A percentile compares a stretch with the other conserved stretches of the same genome.
These are phyloP conservation scores for Ophiorrhiza pumila DNA, from an alignment of 257 asterid species.

Conservation along the genomic window DNA sequence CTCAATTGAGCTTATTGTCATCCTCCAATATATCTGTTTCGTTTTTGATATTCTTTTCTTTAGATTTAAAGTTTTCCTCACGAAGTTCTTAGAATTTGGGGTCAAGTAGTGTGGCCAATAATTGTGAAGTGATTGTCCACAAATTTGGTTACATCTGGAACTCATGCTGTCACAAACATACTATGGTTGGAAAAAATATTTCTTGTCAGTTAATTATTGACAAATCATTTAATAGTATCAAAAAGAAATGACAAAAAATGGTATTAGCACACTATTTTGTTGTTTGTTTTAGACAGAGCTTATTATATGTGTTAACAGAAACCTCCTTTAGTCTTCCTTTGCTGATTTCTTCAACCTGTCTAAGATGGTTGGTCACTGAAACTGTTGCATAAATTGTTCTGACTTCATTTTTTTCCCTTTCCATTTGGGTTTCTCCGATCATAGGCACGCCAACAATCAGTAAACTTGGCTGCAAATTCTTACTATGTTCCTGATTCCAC, in stretches of 20 bases:
- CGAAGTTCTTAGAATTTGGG: not conserved
- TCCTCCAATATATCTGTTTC: not conserved
- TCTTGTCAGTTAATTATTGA: too few relatives aligned
- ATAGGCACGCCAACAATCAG: conserved; percentile 48
- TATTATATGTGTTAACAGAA: not conserved
- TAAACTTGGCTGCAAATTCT: conserved; percentile 53
- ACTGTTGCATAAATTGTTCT: not conserved
- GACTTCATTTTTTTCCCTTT: conserved; percentile 4
- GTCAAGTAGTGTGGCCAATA: not conserved
- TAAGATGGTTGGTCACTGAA: not conserved
- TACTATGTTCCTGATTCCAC: conserved; percentile 47
- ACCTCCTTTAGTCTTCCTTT: not conserved
- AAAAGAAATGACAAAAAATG: not conserved
- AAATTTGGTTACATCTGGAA: too few relatives aligned
- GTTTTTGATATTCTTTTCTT: not conserved
- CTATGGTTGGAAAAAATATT: too few relatives aligned
- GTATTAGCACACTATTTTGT: not conserved
- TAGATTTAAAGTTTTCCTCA: too few relatives aligned
- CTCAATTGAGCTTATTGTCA: not conserved
- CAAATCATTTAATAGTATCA: too few relatives aligned
- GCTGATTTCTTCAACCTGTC: not conserved
- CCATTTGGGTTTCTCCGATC: conserved; percentile 8
- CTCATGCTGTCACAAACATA: too few relatives aligned
- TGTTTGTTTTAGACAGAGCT: not conserved
- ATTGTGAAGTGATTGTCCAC: not conserved